Evolutionary conservation across 2,329 filamentous ascomycete genomes (phyloP), one percentile per base, ranked within the genome.

Genomic region (Botryotinia narcissicola): DNA sequence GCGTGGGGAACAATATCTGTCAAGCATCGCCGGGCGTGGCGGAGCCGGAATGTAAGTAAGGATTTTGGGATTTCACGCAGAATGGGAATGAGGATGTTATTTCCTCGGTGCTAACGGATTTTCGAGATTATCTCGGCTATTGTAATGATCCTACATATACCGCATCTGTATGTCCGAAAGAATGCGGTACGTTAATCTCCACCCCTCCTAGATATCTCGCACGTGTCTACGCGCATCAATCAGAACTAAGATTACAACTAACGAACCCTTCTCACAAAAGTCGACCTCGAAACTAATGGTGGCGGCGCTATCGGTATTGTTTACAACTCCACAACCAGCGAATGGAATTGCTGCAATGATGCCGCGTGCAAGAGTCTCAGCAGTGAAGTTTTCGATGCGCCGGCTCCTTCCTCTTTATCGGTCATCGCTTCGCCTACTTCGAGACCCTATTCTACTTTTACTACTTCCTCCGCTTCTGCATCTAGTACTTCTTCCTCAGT

Each of bases 61-160:
- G 4, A 10, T 1, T 12, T 35, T n/a, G 8, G 37, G 42, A 51
- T 18, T 3, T 20, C 7, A 37, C 32, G 7, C 20, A 16, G 18
- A 10, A 25, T 12, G 32, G 16, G 22, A 12, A 22, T 12, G 32
- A 9, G 22, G 7, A 22, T n/a, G 29, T 51, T 46, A 4, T 8
- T 1, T 12, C 18, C 44, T 37, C 20, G 18, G 9, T 9, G 22
- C 44, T 62, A 5, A 46, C 8, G n/a, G 4, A 16, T 20, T 9
- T 20, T 25, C 12, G 42, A 71, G 69, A 71, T 63, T 64, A 64
- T 63, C 42, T 64, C 12, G 69, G 59, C 22, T 64, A 71, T 42
- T 64, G 59, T 29, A 71, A 63, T 51, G 69, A 71, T 40, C 69
- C 69, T 18, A 71, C 69, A 1, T 63, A 71, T 48, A 63, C 69